phyloP scores from a whole-genome alignment of 352 stramenopile species.

The Globisporangium nagaii region DNA sequence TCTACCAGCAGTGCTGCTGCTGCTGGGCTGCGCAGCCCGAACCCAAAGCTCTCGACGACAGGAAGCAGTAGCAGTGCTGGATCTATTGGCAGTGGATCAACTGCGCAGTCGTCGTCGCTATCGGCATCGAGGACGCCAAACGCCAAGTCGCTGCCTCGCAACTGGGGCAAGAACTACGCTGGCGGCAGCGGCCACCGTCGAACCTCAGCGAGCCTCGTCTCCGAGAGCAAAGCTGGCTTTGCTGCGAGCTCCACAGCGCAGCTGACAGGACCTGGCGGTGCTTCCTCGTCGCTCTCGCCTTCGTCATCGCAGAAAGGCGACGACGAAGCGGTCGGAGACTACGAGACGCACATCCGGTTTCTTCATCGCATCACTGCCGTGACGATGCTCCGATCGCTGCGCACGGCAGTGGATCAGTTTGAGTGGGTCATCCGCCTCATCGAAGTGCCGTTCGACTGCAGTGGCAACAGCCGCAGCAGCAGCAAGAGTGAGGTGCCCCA shows the following conservation, averaged over 20 bases:
- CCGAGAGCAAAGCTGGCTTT: conserved; percentile 16
- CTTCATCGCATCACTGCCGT: conserved; percentile 35
- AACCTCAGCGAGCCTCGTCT: conserved; percentile 13
- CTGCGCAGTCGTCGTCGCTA: not conserved
- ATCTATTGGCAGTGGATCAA: too few relatives aligned
- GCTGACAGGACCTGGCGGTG: not conserved
- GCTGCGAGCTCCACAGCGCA: not conserved
- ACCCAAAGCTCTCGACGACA: conserved; percentile 8
- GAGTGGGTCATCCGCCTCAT: conserved; percentile 43
- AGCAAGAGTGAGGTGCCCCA: too few relatives aligned
- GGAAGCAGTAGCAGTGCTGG: conserved; percentile 4
- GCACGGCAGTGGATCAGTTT: conserved; percentile 49
- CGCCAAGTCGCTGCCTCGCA: conserved; percentile 50
- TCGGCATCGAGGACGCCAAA: conserved; percentile 4
- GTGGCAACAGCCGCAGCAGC: not conserved
- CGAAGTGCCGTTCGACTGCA: conserved; percentile 24
- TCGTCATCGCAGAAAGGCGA: not conserved
- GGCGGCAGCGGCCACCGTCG: conserved; percentile 21
- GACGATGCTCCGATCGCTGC: conserved; percentile 31
- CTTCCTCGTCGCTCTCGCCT: not conserved
- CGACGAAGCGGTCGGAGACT: conserved; percentile 7
- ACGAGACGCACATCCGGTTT: conserved; percentile 23
- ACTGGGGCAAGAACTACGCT: conserved; percentile 58
- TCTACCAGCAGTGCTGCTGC: conserved; percentile 7
- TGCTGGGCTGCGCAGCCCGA: conserved; percentile 17